Evolutionary conservation across 2,329 filamentous ascomycete species (phyloP), one percentile per base, ranked within the genome.

Genomic region (Phyllosticta citribraziliensis): DNA sequence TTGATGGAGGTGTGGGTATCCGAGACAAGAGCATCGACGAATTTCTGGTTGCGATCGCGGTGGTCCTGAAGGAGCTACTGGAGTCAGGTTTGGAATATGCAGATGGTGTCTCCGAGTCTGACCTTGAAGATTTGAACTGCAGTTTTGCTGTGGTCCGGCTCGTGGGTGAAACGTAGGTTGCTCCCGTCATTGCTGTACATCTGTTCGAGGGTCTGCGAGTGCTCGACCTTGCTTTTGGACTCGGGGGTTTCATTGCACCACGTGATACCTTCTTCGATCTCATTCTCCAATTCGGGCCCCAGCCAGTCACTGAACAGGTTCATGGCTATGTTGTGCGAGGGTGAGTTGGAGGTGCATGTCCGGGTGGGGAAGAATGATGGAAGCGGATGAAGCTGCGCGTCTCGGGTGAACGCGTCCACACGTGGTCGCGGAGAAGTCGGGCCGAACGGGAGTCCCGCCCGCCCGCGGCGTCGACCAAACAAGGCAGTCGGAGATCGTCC

Each of bases 141-240:
- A 40, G 58, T 47, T 20, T 63, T 60, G 8, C 59, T 1, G 12
- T 12, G 3, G 12, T 12, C 52, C 24, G 61, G 57, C 11, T 65
- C 60, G 35, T 66, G 64, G 52, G 64, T 57, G 12, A 71, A 70
- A 57, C 70, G 70, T 3, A 74, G 58, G 47, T 68, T 69, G 56
- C 69, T 73, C 35, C 71, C 71, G 66, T 73, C 70, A 61, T 73
- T 67, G 60, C 70, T 67, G 61, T 69, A 74, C 6, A 72, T 47
- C n/a, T 63, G n/a, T 20, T 55, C 19, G 12, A 52, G 57, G n/a
- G 19, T 2, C 19, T 62, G 55, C 6, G 55, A 58, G 25, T 25
- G 17, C 19, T 4, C 5, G n/a, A 17, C 20, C 4, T 25, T 22
- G 10, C 24, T 19, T 8, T 24, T 30, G 25, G 20, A n/a, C 12